Evolutionary conservation across 148 eudicot genomes (phyloP).

Genomic region (Rhododendron henanense): DNA sequence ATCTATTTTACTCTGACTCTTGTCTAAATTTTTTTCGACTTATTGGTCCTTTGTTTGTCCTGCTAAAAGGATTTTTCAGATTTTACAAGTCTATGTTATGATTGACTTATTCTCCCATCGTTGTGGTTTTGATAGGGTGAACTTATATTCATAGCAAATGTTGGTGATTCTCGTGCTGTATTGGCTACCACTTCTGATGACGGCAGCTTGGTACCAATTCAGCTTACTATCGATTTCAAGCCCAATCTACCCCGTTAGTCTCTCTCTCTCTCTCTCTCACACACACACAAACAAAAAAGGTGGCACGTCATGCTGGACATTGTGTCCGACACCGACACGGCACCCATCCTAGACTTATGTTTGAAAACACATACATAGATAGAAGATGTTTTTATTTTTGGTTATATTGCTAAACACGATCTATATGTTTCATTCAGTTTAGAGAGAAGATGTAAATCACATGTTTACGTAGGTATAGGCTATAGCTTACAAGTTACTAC

Average conservation of each 20-base stretch:
- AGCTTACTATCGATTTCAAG: constrained; percentile 85
- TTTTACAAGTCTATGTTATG: neutral
- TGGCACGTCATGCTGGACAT: neutral
- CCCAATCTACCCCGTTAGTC: constrained; percentile 89
- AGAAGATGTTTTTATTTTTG: neutral
- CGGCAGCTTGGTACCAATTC: constrained; percentile 64
- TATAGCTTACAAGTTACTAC: neutral
- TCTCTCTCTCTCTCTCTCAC: neutral
- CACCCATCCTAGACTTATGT: neutral
- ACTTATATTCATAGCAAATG: constrained; percentile 58
- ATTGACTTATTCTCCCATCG: neutral
- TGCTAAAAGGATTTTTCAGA: neutral
- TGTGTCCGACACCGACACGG: neutral
- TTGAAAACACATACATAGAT: neutral
- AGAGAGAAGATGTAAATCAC: neutral
- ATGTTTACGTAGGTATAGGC: neutral
- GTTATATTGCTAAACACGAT: neutral
- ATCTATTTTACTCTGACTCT: neutral
- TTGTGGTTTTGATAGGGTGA: constrained; percentile 52
- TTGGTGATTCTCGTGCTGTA: constrained; percentile 97
- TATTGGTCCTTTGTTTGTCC: neutral
- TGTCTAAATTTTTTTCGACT: neutral
- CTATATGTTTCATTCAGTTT: neutral
- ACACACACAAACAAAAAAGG: neutral
- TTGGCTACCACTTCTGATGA: constrained; percentile 71